Percentiles rank a stretch among this genome's conserved stretches.
Conservation (phyloP, 768 basidiomycete genomes). For the Exidia glandulosa region DNA sequence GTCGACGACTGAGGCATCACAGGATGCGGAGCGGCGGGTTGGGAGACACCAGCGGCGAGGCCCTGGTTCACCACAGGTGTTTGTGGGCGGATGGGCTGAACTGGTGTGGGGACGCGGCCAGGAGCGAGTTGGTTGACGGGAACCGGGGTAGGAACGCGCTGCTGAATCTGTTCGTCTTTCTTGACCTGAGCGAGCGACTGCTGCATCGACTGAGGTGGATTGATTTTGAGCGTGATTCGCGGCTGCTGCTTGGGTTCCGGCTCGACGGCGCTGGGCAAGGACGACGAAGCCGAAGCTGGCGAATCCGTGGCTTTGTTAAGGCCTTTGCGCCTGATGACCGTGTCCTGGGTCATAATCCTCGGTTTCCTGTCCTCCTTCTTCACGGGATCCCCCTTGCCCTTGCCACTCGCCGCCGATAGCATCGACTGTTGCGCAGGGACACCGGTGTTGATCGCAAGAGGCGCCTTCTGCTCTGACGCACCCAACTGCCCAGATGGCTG, state of each 20-base stretch:
- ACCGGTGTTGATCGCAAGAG: background rate
- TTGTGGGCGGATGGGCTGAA: background rate
- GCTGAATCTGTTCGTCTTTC: background rate
- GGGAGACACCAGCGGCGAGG: no score
- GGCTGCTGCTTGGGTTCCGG: background rate
- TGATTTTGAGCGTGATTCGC: background rate
- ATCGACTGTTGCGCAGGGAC: background rate
- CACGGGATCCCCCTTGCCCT: background rate
- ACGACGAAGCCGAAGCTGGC: background rate
- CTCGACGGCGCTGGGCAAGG: background rate
- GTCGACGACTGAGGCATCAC: background rate
- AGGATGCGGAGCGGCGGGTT: background rate
- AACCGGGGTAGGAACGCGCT: background rate
- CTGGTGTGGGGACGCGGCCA: no score
- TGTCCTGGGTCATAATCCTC: background rate
- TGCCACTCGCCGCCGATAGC: background rate
- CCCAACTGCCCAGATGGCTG: background rate
- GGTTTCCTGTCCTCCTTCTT: background rate
- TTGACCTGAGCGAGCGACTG: background rate
- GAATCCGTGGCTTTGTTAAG: background rate
- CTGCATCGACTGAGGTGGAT: no score
- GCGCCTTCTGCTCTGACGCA: background rate
- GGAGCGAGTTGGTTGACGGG: background rate
- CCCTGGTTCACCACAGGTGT: background rate
- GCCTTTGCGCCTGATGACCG: background rate